Percentiles rank a stretch among this genome's conserved stretches.
Evolutionary conservation across 139 green algal genomes (phyloP).

Genomic region (Asterochloris erici): DNA sequence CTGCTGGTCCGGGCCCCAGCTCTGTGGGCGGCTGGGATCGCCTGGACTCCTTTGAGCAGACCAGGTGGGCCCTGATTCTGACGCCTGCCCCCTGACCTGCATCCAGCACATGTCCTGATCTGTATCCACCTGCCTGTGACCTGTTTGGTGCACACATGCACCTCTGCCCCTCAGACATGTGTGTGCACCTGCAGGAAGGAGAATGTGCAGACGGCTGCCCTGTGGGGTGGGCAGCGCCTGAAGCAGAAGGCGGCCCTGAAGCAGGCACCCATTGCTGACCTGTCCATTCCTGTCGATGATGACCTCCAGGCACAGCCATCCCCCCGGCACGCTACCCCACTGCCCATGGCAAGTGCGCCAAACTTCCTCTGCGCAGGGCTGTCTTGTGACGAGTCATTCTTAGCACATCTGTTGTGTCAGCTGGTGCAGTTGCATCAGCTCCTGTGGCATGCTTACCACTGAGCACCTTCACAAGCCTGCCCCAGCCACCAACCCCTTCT

Average conservation of each 20-base stretch:
- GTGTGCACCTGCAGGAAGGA: slow-evolving; percentile 39
- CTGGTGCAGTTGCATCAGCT: too few species aligned
- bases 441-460: too few species aligned
- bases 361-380: too few species aligned
- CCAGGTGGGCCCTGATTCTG: not conserved
- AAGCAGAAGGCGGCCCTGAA: slow-evolving; percentile 30
- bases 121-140: not conserved
- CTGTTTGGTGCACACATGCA: not conserved
- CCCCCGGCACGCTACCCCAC: not conserved
- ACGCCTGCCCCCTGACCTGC: not conserved
- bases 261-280: slow-evolving; percentile 11
- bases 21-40: not conserved
- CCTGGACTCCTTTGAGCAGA: slow-evolving; percentile 10
- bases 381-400: too few species aligned
- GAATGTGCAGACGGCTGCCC: slow-evolving; percentile 33
- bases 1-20: not conserved
- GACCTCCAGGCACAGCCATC: slow-evolving; percentile 26
- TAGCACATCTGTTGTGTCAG: too few species aligned
- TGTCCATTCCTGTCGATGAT: slow-evolving; percentile 42
- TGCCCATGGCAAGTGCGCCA: not conserved
- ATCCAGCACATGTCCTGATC: too few species aligned
- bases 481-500: too few species aligned
- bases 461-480: too few species aligned
- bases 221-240: slow-evolving; percentile 43
- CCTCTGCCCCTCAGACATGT: slow-evolving; percentile 8